Evolutionary conservation across 2,329 filamentous ascomycete genomes (phyloP).

Genomic region (Immersiporthe knoxdaviesiana): DNA sequence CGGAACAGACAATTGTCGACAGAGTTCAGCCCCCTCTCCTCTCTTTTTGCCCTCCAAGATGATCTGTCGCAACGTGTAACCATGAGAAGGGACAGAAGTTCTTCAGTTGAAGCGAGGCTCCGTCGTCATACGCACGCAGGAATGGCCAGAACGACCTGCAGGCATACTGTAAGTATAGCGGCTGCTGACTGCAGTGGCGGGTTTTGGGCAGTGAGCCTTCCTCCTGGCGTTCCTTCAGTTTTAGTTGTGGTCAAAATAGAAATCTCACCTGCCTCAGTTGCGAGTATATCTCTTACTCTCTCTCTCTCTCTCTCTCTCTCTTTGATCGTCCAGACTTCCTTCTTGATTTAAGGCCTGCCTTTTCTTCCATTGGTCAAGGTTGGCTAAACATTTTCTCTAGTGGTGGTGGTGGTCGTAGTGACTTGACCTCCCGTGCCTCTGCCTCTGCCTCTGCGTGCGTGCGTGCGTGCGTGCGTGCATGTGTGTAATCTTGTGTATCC

Average conservation of each 20-base stretch:
- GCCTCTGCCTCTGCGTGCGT: neutral
- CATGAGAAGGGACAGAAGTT: neutral
- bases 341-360: neutral
- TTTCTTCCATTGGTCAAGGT: neutral
- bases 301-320: neutral
- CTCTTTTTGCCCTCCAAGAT: too few species aligned
- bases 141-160: conserved; percentile 3
- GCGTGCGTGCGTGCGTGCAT: neutral
- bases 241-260: neutral
- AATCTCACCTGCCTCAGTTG: neutral
- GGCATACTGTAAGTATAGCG: neutral
- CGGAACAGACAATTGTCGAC: neutral
- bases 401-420: too few species aligned
- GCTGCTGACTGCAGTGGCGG: neutral
- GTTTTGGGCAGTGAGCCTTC: neutral
- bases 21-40: too few species aligned
- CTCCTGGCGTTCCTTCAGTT: neutral
- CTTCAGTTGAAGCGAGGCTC: neutral
- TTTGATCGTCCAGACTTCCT: neutral
- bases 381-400: neutral
- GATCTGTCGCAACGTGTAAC: neutral
- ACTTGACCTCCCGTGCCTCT: neutral
- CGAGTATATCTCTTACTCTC: too few species aligned
- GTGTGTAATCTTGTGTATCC: neutral
- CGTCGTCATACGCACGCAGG: neutral